Conservation (phyloP, 305 asterid genomes). For the Euphrasia arctica region DNA sequence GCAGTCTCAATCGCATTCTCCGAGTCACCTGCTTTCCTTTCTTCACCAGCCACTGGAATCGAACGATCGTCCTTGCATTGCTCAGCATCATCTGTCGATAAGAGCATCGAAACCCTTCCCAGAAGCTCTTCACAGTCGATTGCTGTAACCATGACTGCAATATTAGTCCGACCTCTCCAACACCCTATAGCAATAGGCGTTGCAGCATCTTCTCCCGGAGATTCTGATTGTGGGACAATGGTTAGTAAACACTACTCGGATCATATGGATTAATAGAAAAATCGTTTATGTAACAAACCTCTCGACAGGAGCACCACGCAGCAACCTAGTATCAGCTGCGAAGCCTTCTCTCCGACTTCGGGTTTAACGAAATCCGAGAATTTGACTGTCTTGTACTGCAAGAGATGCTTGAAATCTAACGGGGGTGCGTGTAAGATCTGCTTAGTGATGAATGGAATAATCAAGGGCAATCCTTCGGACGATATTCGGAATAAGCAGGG, state of each 20-base stretch:
- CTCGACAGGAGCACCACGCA: slow-evolving; percentile 65
- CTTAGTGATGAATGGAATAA: slow-evolving; percentile 76
- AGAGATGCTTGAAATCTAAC: slow-evolving; percentile 75
- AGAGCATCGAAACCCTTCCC: slow-evolving; percentile 53
- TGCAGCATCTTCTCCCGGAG: slow-evolving; percentile 34
- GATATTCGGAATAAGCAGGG: slow-evolving; percentile 86
- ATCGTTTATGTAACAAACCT: slow-evolving; percentile 39
- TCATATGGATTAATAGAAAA: slow-evolving; percentile 1
- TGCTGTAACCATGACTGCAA: slow-evolving; percentile 80
- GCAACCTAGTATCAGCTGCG: slow-evolving; percentile 70
- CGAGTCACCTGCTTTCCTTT: slow-evolving; percentile 19
- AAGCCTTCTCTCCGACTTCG: slow-evolving; percentile 60
- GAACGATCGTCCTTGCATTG: slow-evolving; percentile 20
- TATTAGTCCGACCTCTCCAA: slow-evolving; percentile 78
- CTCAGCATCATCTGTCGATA: slow-evolving; percentile 26
- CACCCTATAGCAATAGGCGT: slow-evolving; percentile 72
- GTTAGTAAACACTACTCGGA: slow-evolving; percentile 20
- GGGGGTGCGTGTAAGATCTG: slow-evolving; percentile 69
- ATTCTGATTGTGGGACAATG: slow-evolving; percentile 29
- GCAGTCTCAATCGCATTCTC: slow-evolving; percentile 29
- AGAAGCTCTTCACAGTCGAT: slow-evolving; percentile 81
- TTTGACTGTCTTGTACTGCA: slow-evolving; percentile 75
- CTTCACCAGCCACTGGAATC: slow-evolving; percentile 31
- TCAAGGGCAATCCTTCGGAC: slow-evolving; percentile 90
- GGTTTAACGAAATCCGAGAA: slow-evolving; percentile 68